phyloP scores from a whole-genome alignment of 805 yeast genomes.

The Candida yuanshanica region DNA sequence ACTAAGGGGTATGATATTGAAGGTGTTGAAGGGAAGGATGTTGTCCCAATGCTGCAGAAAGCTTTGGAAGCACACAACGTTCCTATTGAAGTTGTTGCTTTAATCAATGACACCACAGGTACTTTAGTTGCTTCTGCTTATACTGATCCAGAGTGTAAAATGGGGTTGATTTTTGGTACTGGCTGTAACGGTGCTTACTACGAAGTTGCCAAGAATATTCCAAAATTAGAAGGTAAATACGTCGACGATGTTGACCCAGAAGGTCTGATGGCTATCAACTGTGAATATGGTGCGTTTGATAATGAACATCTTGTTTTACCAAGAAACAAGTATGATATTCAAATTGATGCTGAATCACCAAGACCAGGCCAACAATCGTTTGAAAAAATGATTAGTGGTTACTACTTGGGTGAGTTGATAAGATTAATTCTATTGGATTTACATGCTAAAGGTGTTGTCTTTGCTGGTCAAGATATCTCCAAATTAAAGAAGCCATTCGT shows the following conservation, averaged over 20 bases:
- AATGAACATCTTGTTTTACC: conserved; percentile 82
- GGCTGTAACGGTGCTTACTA: conserved; percentile 97
- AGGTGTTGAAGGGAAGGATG: conserved; percentile 91
- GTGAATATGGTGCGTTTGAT: conserved; percentile 98
- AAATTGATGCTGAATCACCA: conserved; percentile 81
- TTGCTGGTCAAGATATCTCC: conserved; percentile 61
- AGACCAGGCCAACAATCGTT: conserved; percentile 94
- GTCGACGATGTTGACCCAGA: conserved; percentile 56
- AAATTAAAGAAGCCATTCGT: conserved; percentile 58
- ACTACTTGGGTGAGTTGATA: conserved; percentile 88
- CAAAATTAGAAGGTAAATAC: conserved; percentile 71
- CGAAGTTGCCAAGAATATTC: conserved; percentile 66
- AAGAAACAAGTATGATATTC: conserved; percentile 80
- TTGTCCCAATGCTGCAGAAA: conserved; percentile 82
- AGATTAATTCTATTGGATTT: conserved; percentile 77
- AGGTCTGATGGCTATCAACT: conserved; percentile 90
- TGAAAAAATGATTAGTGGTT: conserved; percentile 97
- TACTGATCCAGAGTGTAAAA: conserved; percentile 79
- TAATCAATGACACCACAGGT: conserved; percentile 96
- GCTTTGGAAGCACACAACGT: conserved; percentile 59
- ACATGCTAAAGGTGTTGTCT: conserved; percentile 56
- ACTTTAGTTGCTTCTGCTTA: conserved; percentile 94
- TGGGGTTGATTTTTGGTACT: conserved; percentile 96
- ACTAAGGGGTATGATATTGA: conserved; percentile 95
- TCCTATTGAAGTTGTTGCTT: conserved; percentile 84